Conservation (phyloP, 2,329 filamentous ascomycete genomes). For the Colletotrichum sp. region DNA sequence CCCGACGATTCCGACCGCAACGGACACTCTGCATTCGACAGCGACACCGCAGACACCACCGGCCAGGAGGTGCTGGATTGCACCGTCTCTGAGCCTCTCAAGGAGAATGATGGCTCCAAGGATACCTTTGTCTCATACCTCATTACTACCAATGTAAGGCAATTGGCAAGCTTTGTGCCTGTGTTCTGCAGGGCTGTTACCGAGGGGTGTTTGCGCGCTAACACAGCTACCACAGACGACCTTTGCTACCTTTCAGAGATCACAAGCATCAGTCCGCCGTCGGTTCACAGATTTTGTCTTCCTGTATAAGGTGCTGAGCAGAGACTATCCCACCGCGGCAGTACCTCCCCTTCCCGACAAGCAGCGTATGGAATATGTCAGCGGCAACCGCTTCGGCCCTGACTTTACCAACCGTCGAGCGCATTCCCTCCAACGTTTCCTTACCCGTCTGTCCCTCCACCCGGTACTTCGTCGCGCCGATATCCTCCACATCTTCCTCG, state of each 20-base stretch:
- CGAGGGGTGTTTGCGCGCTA: not conserved
- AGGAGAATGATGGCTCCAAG: constrained; percentile 96
- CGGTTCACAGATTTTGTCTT: constrained; percentile 99
- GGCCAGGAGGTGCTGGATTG: constrained; percentile 79
- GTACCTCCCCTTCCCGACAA: constrained; percentile 96
- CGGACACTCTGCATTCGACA: constrained; percentile 49
- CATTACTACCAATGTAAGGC: constrained; percentile 81
- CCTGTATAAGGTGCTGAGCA: constrained; percentile 86
- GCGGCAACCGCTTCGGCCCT: constrained; percentile 90
- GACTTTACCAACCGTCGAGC: constrained; percentile 92
- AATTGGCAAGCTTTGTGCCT: not conserved
- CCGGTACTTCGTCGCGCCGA: constrained; percentile 84
- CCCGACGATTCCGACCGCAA: constrained; percentile 18
- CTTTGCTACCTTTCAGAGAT: constrained; percentile 89
- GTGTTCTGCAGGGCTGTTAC: not conserved
- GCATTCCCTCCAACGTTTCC: constrained; percentile 89
- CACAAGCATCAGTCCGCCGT: constrained; percentile 79
- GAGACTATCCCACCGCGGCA: constrained; percentile 89
- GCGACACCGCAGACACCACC: constrained; percentile 62
- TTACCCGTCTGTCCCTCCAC: constrained; percentile 85
- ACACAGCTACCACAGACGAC: constrained; percentile 72
- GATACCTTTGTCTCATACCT: constrained; percentile 96
- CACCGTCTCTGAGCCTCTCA: constrained; percentile 81
- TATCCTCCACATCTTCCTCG: constrained; percentile 87
- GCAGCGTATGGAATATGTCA: constrained; percentile 98